Evolutionary conservation across 495 filamentous ascomycete genomes (phyloP), one percentile per base, ranked within the genome.

Genomic region (Entonaema liquescens): DNA sequence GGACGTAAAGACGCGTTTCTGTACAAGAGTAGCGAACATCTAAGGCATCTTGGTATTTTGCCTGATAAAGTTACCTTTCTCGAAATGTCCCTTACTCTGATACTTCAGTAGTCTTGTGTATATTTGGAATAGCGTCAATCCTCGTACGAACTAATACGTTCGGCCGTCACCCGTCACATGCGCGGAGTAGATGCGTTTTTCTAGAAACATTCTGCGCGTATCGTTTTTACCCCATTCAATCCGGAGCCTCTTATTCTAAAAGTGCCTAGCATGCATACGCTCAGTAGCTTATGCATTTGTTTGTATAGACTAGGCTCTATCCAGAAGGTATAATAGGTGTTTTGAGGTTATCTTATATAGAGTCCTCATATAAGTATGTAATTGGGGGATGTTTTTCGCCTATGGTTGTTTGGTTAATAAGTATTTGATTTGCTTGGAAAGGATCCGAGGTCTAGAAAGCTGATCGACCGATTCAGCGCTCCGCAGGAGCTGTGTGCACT

Each of bases 381-480:
- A n/a, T n/a, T n/a, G n/a, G n/a, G 33, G 13, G 13, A 13, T 40
- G 12, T n/a, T 15, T 21, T 8, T 25, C 23, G 17, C 7, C 13
- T 49, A 60, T 12, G 26, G 11, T 1, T 8, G 50, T 47, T n/a
- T 44, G 35, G 26, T 52, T 25, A 25, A 17, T 42, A 42, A 9
- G 47, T 52, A 52, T 25, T 52, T 4, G 4, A 23, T 21, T 47
- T 53, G 15, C 7, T 1, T 17, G 5, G 23, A 28, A 53, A 29
- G 49, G 23, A 53, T 53, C 26, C 17, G 12, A 5, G 25, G 49
- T 29, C 12, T 4, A 29, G 49, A 53, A 2, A 29, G 26, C 49
- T 53, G 49, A 53, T 53, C 49, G 49, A 53, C 49, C 26, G 25
- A 53, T 53, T 26, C 26, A 26, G 26, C 25, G 49, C 25, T 53